Evolutionary conservation across 768 basidiomycete species (phyloP).

Genomic region (Galerina sulciceps): DNA sequence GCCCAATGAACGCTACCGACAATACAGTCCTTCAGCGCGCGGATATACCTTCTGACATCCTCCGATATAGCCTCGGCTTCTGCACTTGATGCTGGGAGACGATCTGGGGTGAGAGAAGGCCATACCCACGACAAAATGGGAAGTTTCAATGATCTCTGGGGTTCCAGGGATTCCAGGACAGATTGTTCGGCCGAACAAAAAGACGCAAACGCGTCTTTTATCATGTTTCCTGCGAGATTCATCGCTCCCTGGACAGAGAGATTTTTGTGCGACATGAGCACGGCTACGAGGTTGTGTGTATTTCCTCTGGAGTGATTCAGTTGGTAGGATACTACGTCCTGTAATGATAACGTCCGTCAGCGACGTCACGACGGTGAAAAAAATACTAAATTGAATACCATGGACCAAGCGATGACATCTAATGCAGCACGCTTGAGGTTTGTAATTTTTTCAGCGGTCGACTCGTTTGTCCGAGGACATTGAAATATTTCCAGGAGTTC

Average conservation of each 20-base stretch:
- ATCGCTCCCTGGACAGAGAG: conserved; percentile 56
- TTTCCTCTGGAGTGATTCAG: conserved; percentile 40
- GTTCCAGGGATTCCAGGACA: conserved; percentile 20
- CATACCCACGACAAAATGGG: conserved; percentile 18
- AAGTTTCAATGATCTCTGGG: conserved; percentile 14
- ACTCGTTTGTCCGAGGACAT: conserved; percentile 33
- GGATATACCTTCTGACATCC: conserved; percentile 39
- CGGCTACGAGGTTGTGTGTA: conserved; percentile 48
- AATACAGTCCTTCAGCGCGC: conserved; percentile 58
- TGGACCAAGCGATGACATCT: conserved; percentile 57
- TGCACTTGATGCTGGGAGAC: neutral
- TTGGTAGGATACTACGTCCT: conserved; percentile 69
- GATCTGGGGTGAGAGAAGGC: conserved; percentile 3
- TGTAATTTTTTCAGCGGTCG: conserved; percentile 8
- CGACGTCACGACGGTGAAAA: neutral
- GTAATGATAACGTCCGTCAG: neutral
- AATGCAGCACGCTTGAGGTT: conserved; percentile 43
- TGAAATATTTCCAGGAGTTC: conserved; percentile 53
- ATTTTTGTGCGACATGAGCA: conserved; percentile 48
- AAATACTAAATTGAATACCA: conserved; percentile 37
- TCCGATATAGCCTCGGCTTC: conserved; percentile 17
- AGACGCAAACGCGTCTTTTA: conserved; percentile 39
- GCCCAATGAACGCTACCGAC: conserved; percentile 65
- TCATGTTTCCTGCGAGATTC: conserved; percentile 40
- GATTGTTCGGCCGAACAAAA: conserved; percentile 35